A percentile compares a stretch with the other conserved stretches of the same genome.
phyloP scores from a whole-genome alignment of 1,284 basidiomycete genomes.

The Ceratobasidium sp. region DNA sequence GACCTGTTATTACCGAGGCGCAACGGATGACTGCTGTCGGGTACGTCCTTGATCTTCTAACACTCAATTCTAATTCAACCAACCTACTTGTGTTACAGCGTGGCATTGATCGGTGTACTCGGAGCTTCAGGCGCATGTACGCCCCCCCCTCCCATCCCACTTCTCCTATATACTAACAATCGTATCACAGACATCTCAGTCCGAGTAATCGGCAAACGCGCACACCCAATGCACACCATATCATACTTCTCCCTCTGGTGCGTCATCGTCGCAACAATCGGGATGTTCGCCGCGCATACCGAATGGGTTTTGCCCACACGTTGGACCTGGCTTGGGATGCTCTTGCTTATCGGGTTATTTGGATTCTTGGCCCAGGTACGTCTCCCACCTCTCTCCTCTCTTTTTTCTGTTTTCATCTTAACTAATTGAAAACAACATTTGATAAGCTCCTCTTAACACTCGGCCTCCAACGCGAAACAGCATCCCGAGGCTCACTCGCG shows the following conservation, averaged over 20 bases:
- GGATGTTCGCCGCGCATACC: slow-evolving; percentile 56
- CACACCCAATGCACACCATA: slow-evolving; percentile 62
- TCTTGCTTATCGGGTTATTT: slow-evolving; percentile 46
- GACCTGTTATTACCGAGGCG: slow-evolving; percentile 48
- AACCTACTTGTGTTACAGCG: no score
- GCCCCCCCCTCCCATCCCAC: neutral
- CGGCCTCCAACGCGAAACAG: slow-evolving; percentile 75
- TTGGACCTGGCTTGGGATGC: slow-evolving; percentile 26
- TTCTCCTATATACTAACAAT: neutral
- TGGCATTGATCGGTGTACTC: slow-evolving; percentile 53
- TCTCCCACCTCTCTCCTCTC: neutral
- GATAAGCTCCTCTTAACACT: slow-evolving; percentile 66
- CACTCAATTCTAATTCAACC: no score
- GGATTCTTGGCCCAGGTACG: slow-evolving; percentile 48
- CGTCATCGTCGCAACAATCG: slow-evolving; percentile 25
- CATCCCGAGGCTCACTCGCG: slow-evolving; percentile 71
- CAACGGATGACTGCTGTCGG: slow-evolving; percentile 53
- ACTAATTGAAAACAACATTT: no score
- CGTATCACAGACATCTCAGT: slow-evolving; percentile 57
- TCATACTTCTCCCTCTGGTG: slow-evolving; percentile 58
- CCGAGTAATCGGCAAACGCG: slow-evolving; percentile 61
- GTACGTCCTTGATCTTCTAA: no score
- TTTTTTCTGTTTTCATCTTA: neutral
- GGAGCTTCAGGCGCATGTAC: slow-evolving; percentile 49
- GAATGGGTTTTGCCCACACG: slow-evolving; percentile 33